Percentiles rank a stretch among this genome's conserved stretches.
Evolutionary conservation across 2,329 filamentous ascomycete species (phyloP).

Genomic region (Colletotrichum navitas): DNA sequence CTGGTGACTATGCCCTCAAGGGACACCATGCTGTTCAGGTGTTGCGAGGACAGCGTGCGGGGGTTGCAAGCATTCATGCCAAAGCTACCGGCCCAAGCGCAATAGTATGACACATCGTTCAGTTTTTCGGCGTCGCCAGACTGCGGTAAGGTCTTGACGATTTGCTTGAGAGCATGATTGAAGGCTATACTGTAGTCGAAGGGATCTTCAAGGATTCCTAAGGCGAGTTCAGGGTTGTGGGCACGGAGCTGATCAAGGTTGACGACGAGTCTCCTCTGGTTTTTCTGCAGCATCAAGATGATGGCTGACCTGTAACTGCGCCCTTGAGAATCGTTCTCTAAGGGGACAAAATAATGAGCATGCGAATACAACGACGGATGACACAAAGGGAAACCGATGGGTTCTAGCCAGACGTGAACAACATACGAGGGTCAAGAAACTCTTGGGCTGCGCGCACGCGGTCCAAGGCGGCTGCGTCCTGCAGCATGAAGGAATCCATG

Average conservation of each 20-base stretch:
- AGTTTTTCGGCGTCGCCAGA: constrained; percentile 81
- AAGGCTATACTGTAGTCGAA: constrained; percentile 93
- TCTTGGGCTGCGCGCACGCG: constrained; percentile 90
- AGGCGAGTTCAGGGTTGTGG: constrained; percentile 85
- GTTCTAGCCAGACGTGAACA: constrained; percentile 47
- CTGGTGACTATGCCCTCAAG: constrained; percentile 98
- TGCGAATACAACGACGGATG: constrained; percentile 43
- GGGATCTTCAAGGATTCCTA: constrained; percentile 82
- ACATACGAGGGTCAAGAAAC: constrained; percentile 92
- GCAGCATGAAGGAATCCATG: constrained; percentile 82
- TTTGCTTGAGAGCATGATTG: constrained; percentile 88
- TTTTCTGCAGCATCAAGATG: constrained; percentile 79
- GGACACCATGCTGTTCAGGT: constrained; percentile 97
- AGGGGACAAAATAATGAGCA: constrained; percentile 18
- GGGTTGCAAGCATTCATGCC: constrained; percentile 96
- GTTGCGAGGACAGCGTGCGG: constrained; percentile 86
- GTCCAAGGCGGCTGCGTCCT: constrained; percentile 86
- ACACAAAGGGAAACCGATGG: constrained; percentile 15
- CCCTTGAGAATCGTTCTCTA: constrained; percentile 63
- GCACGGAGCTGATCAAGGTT: constrained; percentile 92
- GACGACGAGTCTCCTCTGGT: constrained; percentile 74
- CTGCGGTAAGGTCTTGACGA: constrained; percentile 83
- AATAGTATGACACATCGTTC: constrained; percentile 90
- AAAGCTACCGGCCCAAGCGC: constrained; percentile 96
- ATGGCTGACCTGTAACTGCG: constrained; percentile 92